phyloP scores from a whole-genome alignment of 768 basidiomycete species.

The Rhizopogon roseolus region DNA sequence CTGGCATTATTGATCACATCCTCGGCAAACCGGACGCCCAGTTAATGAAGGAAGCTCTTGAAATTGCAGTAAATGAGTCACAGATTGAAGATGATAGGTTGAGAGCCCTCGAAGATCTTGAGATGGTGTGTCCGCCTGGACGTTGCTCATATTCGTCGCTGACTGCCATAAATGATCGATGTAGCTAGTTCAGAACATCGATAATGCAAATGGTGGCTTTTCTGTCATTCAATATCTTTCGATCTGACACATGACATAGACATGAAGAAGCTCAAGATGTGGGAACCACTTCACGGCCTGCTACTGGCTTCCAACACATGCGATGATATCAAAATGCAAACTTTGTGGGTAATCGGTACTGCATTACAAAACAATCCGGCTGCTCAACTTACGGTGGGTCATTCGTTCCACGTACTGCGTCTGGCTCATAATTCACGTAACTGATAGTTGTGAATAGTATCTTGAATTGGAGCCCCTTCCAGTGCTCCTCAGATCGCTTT shows the following conservation, averaged over 20 bases:
- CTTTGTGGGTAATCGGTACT: constrained; percentile 85
- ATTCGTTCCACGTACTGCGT: neutral
- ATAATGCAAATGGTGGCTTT: constrained; percentile 74
- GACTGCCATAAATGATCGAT: neutral
- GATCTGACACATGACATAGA: constrained; percentile 37
- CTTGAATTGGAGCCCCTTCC: constrained; percentile 63
- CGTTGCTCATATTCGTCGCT: neutral
- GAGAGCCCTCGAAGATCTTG: constrained; percentile 74
- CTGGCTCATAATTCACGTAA: neutral
- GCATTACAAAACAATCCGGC: constrained; percentile 87
- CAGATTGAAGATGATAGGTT: constrained; percentile 56
- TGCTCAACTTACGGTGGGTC: constrained; percentile 69
- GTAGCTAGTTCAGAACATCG: constrained; percentile 82
- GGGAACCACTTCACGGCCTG: constrained; percentile 71
- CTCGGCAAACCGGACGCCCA: constrained; percentile 80
- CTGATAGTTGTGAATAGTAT: constrained; percentile 39
- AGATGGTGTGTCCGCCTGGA: constrained; percentile 57
- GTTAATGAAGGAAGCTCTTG: constrained; percentile 79
- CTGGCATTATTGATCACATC: constrained; percentile 80
- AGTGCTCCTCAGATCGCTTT: constrained; percentile 55
- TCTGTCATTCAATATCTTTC: neutral
- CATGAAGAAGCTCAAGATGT: constrained; percentile 69
- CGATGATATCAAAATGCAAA: constrained; percentile 58
- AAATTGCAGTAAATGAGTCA: constrained; percentile 52
- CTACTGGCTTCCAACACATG: constrained; percentile 49